Conservation (phyloP, 371 early-diverging fungal genomes). For the Mucor ambiguus region DNA sequence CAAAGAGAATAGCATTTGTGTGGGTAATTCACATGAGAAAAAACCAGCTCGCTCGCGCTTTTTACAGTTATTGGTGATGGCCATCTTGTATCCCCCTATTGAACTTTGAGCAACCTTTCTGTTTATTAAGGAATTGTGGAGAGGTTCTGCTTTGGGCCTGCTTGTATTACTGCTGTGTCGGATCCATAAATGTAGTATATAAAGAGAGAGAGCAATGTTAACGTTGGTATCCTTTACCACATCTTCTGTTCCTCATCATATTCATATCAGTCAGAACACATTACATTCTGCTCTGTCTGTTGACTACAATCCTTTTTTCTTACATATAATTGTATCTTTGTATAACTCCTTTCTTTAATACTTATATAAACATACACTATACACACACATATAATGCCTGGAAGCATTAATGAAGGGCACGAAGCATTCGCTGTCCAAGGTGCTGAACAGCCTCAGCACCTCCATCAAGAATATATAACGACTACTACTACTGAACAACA, state of each 20-base stretch:
- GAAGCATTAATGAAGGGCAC: conserved; percentile 13
- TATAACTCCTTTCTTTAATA: conserved; percentile 1
- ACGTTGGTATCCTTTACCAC: neutral
- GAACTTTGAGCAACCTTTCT: conserved; percentile 15
- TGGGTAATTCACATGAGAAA: conserved; percentile 27
- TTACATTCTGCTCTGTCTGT: neutral
- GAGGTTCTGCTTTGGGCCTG: conserved; percentile 4
- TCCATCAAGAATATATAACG: conserved; percentile 7
- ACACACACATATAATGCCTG: conserved; percentile 13
- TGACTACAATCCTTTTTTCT: conserved; percentile 4
- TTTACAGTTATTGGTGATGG: conserved; percentile 5
- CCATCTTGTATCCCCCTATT: conserved; percentile 21
- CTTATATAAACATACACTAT: conserved; percentile 1
- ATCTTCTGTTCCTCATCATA: neutral
- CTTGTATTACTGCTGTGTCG: neutral
- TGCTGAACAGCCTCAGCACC: conserved; percentile 11
- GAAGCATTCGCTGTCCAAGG: conserved; percentile 15
- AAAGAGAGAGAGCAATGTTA: conserved; percentile 3
- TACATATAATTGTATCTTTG: neutral
- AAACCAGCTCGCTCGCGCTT: neutral
- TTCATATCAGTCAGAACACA: neutral
- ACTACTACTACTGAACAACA: conserved; percentile 9
- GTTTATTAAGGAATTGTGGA: conserved; percentile 17
- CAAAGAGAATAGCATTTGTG: neutral
- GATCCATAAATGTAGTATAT: conserved; percentile 3